These are phyloP conservation scores for Plasmopara muralis DNA, from an alignment of 352 stramenopile genomes.

Conservation along the genomic window DNA sequence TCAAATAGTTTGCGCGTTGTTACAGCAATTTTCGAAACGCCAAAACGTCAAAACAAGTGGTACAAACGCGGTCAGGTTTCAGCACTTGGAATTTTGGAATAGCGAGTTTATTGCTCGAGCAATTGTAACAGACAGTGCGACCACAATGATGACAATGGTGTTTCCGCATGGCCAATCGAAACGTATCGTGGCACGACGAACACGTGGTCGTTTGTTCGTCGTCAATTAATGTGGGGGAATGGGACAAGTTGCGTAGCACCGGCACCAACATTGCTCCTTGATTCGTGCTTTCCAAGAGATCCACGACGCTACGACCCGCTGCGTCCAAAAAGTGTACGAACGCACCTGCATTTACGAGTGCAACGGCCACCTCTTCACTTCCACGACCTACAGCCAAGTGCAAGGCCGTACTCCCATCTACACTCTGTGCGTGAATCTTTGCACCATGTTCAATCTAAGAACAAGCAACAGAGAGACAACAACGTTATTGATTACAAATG, in stretches of 20 bases:
- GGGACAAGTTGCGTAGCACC: constrained; percentile 68
- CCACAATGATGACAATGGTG: constrained; percentile 81
- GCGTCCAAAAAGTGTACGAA: constrained; percentile 76
- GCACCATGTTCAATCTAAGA: constrained; percentile 71
- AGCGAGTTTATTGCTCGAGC: constrained; percentile 75
- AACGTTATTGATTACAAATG: too few relatives aligned
- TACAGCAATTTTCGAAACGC: constrained; percentile 77
- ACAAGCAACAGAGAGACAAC: neutral
- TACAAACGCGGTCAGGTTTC: constrained; percentile 69
- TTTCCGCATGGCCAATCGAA: constrained; percentile 78
- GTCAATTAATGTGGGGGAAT: constrained; percentile 48
- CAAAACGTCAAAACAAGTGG: constrained; percentile 79
- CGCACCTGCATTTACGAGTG: constrained; percentile 64
- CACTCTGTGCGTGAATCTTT: constrained; percentile 72
- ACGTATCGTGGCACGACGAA: constrained; percentile 61
- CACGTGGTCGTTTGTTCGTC: constrained; percentile 72
- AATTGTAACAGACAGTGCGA: constrained; percentile 82
- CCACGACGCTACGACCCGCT: constrained; percentile 75
- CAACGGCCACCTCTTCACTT: constrained; percentile 63
- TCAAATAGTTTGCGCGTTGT: constrained; percentile 1
- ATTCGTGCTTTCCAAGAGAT: constrained; percentile 74
- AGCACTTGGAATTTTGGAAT: constrained; percentile 80
- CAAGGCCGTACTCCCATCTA: constrained; percentile 79
- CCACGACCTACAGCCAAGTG: constrained; percentile 71
- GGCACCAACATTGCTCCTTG: constrained; percentile 76